These are phyloP conservation scores for Ochromonas danica DNA, from an alignment of 108 stramenopile species.

Conservation along the genomic window DNA sequence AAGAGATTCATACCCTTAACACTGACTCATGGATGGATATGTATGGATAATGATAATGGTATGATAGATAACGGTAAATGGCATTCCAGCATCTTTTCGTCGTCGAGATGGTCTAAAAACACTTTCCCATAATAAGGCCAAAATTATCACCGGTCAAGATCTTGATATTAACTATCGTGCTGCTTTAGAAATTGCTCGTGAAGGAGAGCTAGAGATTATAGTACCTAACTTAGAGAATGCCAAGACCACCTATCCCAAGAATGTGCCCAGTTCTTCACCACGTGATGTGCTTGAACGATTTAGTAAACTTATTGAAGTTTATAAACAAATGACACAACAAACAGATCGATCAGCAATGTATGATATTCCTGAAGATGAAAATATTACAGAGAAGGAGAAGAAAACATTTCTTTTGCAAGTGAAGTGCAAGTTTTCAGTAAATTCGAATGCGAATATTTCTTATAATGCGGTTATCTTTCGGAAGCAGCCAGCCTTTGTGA, in stretches of 20 bases:
- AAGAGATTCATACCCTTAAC: neutral
- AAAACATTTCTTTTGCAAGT: too few relatives aligned
- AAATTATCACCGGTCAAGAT: neutral
- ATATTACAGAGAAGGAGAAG: too few relatives aligned
- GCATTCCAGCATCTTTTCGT: neutral
- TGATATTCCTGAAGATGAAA: too few relatives aligned
- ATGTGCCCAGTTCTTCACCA: neutral
- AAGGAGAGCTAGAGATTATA: slow-evolving; percentile 26
- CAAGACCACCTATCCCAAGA: neutral
- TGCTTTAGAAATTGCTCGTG: slow-evolving; percentile 27
- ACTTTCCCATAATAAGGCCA: neutral
- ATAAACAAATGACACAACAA: neutral
- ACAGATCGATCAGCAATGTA: neutral
- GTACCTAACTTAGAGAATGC: neutral
- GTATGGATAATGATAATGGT: neutral
- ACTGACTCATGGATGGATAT: neutral
- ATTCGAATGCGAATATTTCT: too few relatives aligned
- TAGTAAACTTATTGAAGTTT: neutral
- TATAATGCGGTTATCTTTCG: too few relatives aligned
- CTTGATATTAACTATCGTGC: slow-evolving; percentile 31
- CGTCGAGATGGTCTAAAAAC: neutral
- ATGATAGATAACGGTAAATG: neutral
- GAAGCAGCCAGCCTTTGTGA: neutral
- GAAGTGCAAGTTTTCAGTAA: too few relatives aligned
- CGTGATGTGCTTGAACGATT: neutral